Conservation (phyloP, 2,329 filamentous ascomycete species). For the Xylogone sp. region DNA sequence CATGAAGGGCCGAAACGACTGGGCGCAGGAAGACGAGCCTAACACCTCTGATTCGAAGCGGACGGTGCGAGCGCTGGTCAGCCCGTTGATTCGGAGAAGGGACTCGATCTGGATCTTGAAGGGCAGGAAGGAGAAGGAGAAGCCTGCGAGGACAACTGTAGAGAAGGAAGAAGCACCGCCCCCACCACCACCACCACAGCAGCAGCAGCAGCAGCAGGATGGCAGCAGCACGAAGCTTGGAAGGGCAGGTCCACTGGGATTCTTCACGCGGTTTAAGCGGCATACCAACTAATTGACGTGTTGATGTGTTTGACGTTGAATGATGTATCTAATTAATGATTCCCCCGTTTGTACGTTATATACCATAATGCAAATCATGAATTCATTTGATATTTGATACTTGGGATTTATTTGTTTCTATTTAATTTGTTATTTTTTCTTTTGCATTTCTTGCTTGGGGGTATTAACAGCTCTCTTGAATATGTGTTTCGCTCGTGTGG, state of each 20-base stretch:
- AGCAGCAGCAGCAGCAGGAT: too few relatives aligned
- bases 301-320: too few relatives aligned
- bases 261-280: slow-evolving; percentile 24
- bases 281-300: slow-evolving; percentile 20
- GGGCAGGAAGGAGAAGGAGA: slow-evolving; percentile 34
- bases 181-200: too few relatives aligned
- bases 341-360: too few relatives aligned
- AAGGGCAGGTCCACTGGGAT: slow-evolving; percentile 17
- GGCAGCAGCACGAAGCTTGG: slow-evolving; percentile 11
- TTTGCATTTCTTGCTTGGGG: too few relatives aligned
- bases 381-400: not conserved
- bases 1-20: slow-evolving; percentile 36
- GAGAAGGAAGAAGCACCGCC: slow-evolving; percentile 16
- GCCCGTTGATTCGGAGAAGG: slow-evolving; percentile 35
- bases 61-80: slow-evolving; percentile 15
- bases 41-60: slow-evolving; percentile 14
- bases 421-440: too few relatives aligned
- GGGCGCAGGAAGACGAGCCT: slow-evolving; percentile 54
- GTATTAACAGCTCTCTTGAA: too few relatives aligned
- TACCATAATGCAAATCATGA: not conserved
- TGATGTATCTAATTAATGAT: not conserved
- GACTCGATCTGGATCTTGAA: slow-evolving; percentile 49
- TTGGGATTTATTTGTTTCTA: too few relatives aligned
- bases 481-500: too few relatives aligned
- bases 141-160: slow-evolving; percentile 16